phyloP scores from a whole-genome alignment of 2,329 filamentous ascomycete genomes.

The Epichloe gansuensis region DNA sequence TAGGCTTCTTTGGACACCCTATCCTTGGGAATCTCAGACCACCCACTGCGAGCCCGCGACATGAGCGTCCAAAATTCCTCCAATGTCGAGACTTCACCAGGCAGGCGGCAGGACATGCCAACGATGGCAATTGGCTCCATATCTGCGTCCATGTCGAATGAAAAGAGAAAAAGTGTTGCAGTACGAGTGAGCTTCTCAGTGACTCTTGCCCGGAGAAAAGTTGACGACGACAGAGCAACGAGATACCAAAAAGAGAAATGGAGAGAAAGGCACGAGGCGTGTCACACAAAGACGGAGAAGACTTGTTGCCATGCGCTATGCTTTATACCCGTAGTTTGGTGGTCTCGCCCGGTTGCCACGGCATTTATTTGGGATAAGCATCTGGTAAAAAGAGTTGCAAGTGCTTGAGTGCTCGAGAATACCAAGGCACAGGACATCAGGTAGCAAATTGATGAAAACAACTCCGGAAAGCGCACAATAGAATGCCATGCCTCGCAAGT shows the following conservation, averaged over 20 bases:
- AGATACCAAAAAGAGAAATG: neutral
- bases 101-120: constrained; percentile 35
- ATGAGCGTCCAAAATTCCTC: constrained; percentile 34
- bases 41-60: constrained; percentile 28
- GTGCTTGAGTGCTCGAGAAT: neutral
- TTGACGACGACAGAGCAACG: neutral
- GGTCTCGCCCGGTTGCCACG: neutral
- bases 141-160: constrained; percentile 3
- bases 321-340: neutral
- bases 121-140: constrained; percentile 30
- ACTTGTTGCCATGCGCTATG: neutral
- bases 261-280: no score
- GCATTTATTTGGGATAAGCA: neutral
- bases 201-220: neutral
- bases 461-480: neutral
- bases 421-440: neutral
- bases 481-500: neutral
- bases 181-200: neutral
- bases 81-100: constrained; percentile 28
- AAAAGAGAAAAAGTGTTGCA: neutral
- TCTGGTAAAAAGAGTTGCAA: neutral
- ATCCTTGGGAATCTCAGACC: constrained; percentile 29
- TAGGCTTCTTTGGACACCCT: constrained; percentile 33
- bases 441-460: neutral
- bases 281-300: neutral